These are phyloP conservation scores for Corniculantispora saksenae DNA, from an alignment of 2,329 filamentous ascomycete genomes.

Conservation along the genomic window DNA sequence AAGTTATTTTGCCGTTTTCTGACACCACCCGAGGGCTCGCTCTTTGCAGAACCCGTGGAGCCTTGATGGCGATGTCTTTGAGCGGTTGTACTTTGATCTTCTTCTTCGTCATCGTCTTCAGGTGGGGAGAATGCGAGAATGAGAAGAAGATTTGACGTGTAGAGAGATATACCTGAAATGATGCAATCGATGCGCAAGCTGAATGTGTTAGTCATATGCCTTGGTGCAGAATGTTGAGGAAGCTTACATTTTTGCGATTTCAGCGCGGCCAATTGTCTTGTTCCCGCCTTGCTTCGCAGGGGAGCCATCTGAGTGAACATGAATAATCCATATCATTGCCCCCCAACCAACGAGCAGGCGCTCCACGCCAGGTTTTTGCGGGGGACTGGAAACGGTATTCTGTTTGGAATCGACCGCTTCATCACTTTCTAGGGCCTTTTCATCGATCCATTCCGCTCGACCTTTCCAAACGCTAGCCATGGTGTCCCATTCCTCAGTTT, in stretches of 20 bases:
- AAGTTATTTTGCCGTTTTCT: constrained; percentile 75
- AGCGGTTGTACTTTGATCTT: constrained; percentile 36
- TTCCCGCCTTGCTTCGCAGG: constrained; percentile 40
- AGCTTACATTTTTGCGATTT: constrained; percentile 87
- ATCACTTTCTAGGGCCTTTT: constrained; percentile 73
- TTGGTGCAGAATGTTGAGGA: not conserved
- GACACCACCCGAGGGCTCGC: constrained; percentile 65
- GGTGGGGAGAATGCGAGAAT: constrained; percentile 87
- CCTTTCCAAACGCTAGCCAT: constrained; percentile 97
- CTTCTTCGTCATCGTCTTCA: constrained; percentile 52
- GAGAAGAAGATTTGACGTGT: constrained; percentile 87
- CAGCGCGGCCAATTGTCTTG: constrained; percentile 66
- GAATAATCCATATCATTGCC: constrained; percentile 91
- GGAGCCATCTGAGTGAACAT: constrained; percentile 73
- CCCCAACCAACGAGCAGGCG: constrained; percentile 94
- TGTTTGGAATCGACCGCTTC: constrained; percentile 49
- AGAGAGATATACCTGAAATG: constrained; percentile 94
- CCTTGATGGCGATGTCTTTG: constrained; percentile 33
- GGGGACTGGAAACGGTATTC: constrained; percentile 38
- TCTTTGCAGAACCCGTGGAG: constrained; percentile 52
- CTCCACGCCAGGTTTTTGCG: constrained; percentile 59
- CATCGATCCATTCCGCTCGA: constrained; percentile 89
- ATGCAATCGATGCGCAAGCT: constrained; percentile 95
- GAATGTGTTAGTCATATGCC: constrained; percentile 30
- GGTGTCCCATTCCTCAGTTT: constrained; percentile 86